Base-by-base conservation (phyloP, 306 rosid species). In the Corylus heterophylla region DNA sequence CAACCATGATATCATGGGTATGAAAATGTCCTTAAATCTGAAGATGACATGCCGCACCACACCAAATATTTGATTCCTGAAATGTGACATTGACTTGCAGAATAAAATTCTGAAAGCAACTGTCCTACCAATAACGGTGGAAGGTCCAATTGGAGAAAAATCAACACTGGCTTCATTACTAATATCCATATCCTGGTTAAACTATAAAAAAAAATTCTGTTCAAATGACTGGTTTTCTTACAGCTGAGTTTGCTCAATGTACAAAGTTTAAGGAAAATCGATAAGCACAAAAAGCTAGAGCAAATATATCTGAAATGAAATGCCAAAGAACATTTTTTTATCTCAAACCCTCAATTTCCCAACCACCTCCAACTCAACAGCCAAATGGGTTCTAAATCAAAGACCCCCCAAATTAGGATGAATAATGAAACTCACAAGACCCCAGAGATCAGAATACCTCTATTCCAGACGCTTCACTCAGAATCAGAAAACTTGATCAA, bases 161-260 rank as follows among this genome's bases (percentile, higher is more conserved):
- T 89, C 98, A 42, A 95, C 98, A 64, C 81, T 85, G 77, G 96
- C 97, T 66, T 95, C 98, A 74, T 91, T 91, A 78, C 96, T 93
- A 77, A 93, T 88, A 70, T 95, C 98, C 98, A 95, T 95, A 56
- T 69, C 68, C 85, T 22, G 71, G 77, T 49, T 22, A 68, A 49
- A 49, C 13, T 49, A 76, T 69, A 44, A 35, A 71, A 73, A 61
- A 62, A 39, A 7, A 50, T 42, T 48, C 37, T 54, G 25, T 54
- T 14, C 5, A 39, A 29, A 70, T 64, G 27, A 74, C 8, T 35
- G 12, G 10, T 44, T 75, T 42, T 35, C 56, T 52, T 76, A 79
- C 77, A 73, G 51, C 42, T 74, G 68, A 72, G 48, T 69, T 61
- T 52, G 18, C 54, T 50, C 4, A 69, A 50, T 22, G 73, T 14